phyloP scores from a whole-genome alignment of 140 eudicot species.

The Erigeron philadelphicus region DNA sequence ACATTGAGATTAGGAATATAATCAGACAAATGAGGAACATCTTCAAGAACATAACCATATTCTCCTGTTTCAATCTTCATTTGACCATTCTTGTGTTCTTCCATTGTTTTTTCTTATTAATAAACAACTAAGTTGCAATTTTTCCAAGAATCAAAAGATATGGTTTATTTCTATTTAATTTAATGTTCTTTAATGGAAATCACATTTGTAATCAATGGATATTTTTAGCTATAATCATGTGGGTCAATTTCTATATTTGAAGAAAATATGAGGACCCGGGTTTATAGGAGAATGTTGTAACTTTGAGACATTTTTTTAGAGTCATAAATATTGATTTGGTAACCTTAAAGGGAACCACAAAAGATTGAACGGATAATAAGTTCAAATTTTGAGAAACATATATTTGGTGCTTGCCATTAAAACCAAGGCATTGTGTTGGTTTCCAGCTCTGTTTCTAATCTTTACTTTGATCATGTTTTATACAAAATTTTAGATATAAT shows the following conservation, averaged over 20 bases:
- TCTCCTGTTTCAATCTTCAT: conserved; percentile 65
- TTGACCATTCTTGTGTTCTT: conserved; percentile 18
- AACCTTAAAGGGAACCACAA: conserved; percentile 23
- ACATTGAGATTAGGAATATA: conserved; percentile 72
- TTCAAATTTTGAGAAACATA: neutral
- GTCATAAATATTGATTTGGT: conserved; percentile 27
- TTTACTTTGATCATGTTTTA: no score
- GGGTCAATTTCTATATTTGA: conserved; percentile 24
- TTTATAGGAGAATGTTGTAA: conserved; percentile 23
- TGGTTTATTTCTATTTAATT: neutral
- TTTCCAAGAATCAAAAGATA: conserved; percentile 13
- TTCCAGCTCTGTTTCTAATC: no score
- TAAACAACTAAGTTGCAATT: conserved; percentile 1
- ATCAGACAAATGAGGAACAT: conserved; percentile 90
- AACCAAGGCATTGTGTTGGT: neutral
- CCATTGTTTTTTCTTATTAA: conserved; percentile 27
- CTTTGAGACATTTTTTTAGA: conserved; percentile 10
- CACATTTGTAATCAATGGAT: neutral
- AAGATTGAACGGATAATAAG: conserved; percentile 5
- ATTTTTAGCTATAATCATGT: conserved; percentile 20
- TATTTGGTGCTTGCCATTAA: neutral
- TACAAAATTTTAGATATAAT: no score
- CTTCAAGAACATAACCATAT: conserved; percentile 84
- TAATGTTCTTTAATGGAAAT: conserved; percentile 12
- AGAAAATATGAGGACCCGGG: conserved; percentile 19